Evolutionary conservation across 1,284 basidiomycete genomes (phyloP).

Genomic region (Ceratobasidium sp.): DNA sequence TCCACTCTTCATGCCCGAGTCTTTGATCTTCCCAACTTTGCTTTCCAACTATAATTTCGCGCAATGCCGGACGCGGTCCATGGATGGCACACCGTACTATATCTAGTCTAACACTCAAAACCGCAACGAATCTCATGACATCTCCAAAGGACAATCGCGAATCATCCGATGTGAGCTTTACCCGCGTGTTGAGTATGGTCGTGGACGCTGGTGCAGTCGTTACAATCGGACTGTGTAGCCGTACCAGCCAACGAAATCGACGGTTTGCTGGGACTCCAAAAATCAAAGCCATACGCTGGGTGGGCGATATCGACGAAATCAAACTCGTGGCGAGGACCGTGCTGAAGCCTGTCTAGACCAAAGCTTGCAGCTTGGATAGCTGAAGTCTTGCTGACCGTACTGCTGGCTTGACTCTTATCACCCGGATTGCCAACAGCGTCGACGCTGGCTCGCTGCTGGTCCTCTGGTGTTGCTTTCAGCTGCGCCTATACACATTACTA

Average conservation of each 20-base stretch:
- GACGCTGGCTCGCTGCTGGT: too few relatives aligned
- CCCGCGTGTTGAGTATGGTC: not conserved
- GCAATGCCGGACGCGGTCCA: constrained; percentile 18
- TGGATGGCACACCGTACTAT: constrained; percentile 10
- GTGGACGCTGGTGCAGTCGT: not conserved
- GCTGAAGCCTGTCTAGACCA: not conserved
- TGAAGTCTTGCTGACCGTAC: not conserved
- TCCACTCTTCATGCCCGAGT: not conserved
- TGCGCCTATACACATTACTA: too few relatives aligned
- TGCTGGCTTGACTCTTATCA: too few relatives aligned
- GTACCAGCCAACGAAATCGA: not conserved
- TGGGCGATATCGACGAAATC: not conserved
- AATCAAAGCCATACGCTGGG: not conserved
- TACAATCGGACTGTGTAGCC: constrained; percentile 23
- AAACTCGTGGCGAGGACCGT: not conserved
- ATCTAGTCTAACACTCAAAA: not conserved
- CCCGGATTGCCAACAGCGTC: too few relatives aligned
- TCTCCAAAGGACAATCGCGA: constrained; percentile 15
- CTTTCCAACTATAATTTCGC: not conserved
- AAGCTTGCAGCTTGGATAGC: not conserved
- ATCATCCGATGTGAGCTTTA: not conserved
- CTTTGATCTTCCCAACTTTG: not conserved
- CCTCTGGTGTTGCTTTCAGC: too few relatives aligned
- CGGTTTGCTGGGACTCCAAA: not conserved
- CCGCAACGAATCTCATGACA: not conserved